Conservation (phyloP, 2,329 filamentous ascomycete species). For the Cladorrhinum sp. region DNA sequence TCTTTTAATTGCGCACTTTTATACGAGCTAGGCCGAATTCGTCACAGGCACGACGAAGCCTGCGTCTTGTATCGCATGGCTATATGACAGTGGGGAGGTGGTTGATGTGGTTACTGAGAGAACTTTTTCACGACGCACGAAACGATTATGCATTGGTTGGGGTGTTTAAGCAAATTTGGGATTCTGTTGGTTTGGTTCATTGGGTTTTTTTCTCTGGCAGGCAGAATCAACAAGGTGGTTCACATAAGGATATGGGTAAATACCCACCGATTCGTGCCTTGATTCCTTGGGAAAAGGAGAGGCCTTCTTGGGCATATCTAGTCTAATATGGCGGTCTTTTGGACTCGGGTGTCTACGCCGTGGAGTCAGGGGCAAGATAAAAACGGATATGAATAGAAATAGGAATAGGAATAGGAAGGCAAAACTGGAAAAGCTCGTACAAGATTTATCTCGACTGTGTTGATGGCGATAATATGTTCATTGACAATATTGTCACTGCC, state of each 20-base stretch:
- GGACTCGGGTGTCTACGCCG: not conserved
- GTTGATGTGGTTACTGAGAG: slow-evolving; percentile 5
- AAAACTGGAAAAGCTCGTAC: not conserved
- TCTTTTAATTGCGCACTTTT: slow-evolving; percentile 1
- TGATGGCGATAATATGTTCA: too few relatives aligned
- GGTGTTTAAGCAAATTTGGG: slow-evolving; percentile 24
- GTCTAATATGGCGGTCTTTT: not conserved
- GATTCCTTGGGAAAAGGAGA: not conserved
- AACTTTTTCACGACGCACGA: slow-evolving; percentile 20
- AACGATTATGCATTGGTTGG: slow-evolving; percentile 27
- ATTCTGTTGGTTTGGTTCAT: slow-evolving; percentile 7
- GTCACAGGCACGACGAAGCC: slow-evolving; percentile 6
- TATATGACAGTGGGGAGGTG: not conserved
- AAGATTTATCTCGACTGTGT: too few relatives aligned
- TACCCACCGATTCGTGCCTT: not conserved
- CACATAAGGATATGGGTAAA: not conserved
- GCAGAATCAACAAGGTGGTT: slow-evolving; percentile 4
- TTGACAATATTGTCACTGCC: too few relatives aligned
- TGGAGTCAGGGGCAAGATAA: not conserved
- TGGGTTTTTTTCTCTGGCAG: slow-evolving; percentile 5
- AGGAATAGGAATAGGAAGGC: not conserved
- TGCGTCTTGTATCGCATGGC: slow-evolving; percentile 14
- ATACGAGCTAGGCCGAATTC: not conserved
- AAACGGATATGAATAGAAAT: not conserved
- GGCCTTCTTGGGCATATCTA: not conserved